Percentiles rank a stretch among this genome's conserved stretches.
Evolutionary conservation across 139 green algal species (phyloP).

Genomic region (Edaphochlamys debaryana): DNA sequence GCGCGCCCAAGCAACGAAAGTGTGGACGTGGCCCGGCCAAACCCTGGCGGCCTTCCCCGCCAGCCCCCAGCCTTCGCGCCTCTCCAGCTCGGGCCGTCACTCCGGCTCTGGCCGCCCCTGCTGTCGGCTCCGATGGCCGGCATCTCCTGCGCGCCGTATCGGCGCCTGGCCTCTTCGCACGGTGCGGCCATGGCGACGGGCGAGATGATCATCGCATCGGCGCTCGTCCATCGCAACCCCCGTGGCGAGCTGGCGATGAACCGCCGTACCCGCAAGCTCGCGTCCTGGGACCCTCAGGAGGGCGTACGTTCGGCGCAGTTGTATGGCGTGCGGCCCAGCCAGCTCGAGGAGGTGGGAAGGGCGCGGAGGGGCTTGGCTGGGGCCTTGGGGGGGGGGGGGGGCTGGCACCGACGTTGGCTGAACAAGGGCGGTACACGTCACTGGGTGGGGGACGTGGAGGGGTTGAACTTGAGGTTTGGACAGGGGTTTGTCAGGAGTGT

Average conservation of each 20-base stretch:
- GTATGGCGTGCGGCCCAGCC: slow-evolving; percentile 52
- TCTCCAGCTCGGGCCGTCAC: slow-evolving; percentile 22
- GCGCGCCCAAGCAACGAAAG: too few relatives aligned
- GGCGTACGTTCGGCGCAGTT: slow-evolving; percentile 42
- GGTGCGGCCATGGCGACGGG: slow-evolving; percentile 46
- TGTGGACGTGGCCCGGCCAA: too few relatives aligned
- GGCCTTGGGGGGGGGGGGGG: too few relatives aligned
- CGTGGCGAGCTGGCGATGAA: not conserved
- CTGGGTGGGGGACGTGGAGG: too few relatives aligned
- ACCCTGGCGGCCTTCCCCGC: too few relatives aligned
- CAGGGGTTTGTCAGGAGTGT: too few relatives aligned
- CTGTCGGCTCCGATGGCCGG: slow-evolving; percentile 59
- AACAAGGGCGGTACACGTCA: too few relatives aligned
- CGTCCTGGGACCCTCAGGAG: slow-evolving; percentile 30
- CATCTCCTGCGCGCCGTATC: slow-evolving; percentile 56
- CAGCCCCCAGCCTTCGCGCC: not conserved
- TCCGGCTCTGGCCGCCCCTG: slow-evolving; percentile 40
- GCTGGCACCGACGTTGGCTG: too few relatives aligned
- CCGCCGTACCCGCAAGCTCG: slow-evolving; percentile 31
- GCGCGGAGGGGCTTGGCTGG: too few relatives aligned
- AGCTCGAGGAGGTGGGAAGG: slow-evolving; percentile 25
- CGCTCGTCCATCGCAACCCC: slow-evolving; percentile 37
- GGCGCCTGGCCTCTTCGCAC: slow-evolving; percentile 36
- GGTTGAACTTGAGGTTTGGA: not conserved
- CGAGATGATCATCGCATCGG: slow-evolving; percentile 59